Evolutionary conservation across 2,329 filamentous ascomycete genomes (phyloP).

Genomic region (Cercospora beticola): DNA sequence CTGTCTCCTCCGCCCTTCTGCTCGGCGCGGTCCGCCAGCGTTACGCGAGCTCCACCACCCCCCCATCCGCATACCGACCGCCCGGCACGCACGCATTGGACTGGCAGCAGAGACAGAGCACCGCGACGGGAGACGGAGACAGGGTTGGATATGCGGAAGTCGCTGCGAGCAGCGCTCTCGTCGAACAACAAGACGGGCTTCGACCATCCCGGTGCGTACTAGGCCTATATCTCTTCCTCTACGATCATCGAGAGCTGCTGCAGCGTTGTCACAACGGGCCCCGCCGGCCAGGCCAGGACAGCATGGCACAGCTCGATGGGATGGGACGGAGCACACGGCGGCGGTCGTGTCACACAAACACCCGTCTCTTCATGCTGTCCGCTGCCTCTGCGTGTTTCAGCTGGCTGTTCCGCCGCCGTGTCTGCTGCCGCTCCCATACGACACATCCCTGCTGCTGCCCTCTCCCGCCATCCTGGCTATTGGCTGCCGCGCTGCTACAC

Average conservation of each 20-base stretch:
- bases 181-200: slow-evolving; percentile 1
- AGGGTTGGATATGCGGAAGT: slow-evolving; percentile 4
- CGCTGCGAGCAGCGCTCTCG: slow-evolving; percentile 6
- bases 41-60: background rate
- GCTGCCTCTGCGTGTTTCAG: background rate
- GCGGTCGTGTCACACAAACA: background rate
- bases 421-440: background rate
- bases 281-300: background rate
- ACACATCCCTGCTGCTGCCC: slow-evolving; percentile 7
- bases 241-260: slow-evolving; percentile 4
- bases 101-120: background rate
- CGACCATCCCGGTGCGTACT: slow-evolving; percentile 11
- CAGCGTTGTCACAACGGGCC: background rate
- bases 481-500: background rate
- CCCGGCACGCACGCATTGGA: background rate
- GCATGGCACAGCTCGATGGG: background rate
- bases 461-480: background rate
- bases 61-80: background rate
- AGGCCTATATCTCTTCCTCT: background rate
- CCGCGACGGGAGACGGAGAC: background rate
- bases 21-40: background rate
- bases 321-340: background rate
- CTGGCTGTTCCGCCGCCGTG: background rate
- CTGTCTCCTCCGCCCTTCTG: background rate
- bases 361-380: background rate